These are phyloP conservation scores for Medicago lupulina DNA, from an alignment of 306 rosid genomes.

Conservation along the genomic window DNA sequence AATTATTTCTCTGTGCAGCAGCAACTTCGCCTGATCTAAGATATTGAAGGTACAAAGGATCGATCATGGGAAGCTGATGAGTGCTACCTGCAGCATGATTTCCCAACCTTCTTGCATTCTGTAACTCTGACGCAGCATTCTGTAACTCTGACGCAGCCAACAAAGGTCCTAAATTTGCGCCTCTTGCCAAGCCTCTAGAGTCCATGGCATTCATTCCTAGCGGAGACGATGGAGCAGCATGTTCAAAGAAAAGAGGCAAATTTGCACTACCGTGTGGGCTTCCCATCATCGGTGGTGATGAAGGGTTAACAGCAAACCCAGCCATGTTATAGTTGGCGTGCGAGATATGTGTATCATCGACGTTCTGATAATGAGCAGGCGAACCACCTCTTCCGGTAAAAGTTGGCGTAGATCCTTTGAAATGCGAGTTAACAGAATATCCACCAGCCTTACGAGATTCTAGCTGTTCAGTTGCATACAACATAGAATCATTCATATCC, in stretches of 20 bases:
- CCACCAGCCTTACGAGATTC: constrained; percentile 60
- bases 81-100: constrained; percentile 61
- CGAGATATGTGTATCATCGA: constrained; percentile 59
- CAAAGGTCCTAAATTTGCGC: constrained; percentile 61
- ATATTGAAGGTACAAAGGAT: constrained; percentile 80
- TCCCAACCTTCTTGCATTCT: constrained; percentile 70
- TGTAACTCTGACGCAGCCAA: constrained; percentile 71
- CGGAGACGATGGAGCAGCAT: constrained; percentile 61
- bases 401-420: constrained; percentile 66
- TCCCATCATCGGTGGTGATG: constrained; percentile 74
- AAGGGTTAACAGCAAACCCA: constrained; percentile 72
- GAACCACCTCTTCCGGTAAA: constrained; percentile 63
- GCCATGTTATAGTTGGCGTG: constrained; percentile 68
- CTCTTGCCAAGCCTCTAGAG: constrained; percentile 69
- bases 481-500: constrained; percentile 53
- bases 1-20: constrained; percentile 75
- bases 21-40: constrained; percentile 79
- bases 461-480: constrained; percentile 53
- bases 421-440: constrained; percentile 53
- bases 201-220: constrained; percentile 69
- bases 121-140: constrained; percentile 71
- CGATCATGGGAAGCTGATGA: constrained; percentile 71
- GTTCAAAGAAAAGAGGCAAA: constrained; percentile 75
- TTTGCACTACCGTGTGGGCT: constrained; percentile 70
- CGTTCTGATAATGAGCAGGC: constrained; percentile 68